Base-by-base conservation (phyloP, 2,329 filamentous ascomycete genomes). In the Sarocladiaceae sp. region DNA sequence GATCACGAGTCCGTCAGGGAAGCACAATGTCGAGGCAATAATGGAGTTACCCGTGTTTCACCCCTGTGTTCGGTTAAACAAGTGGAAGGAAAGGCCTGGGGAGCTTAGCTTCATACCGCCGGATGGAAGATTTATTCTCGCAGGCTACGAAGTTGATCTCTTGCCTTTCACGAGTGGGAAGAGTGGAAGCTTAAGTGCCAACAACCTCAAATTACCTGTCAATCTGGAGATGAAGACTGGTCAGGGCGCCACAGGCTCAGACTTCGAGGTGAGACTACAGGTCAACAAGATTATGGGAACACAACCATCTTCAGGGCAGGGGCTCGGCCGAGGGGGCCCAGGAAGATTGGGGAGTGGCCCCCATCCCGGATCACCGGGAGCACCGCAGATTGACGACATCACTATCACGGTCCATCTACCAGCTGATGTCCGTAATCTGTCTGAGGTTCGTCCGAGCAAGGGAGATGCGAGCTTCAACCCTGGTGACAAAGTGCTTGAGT, bases 21-120 rank as follows among this genome's bases (percentile, higher is more conserved):
- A 82, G 51, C 83, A 86, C 57, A 83, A 83, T 42, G 73, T 96
- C 40, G 75, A 71, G 13, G 80, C 77, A 50, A 76, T 90, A 27
- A 80, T 98, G 61, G 84, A 94, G 51, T 70, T 95, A 2, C 93
- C 91, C 1, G 89, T 96, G 1, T 98, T 98, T 55, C 93, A 98
- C 60, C 93, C 93, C 0, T 97, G 93, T 56, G 93, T 98, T 7
- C 77, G 93, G 15, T 70, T 98, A 3, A 85, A 84, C n/a, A 77
- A 82, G 50, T 98, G 93, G 93, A 83, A 83, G 54, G 88, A 95
- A 55, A 78, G 80, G 45, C 88, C 90, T 0, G 93, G 93, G 3
- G 86, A 95, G 51, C 71, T 98, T n/a, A 95, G 88, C 58, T 98
- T 98, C 57, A 80, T 98, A 11, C 93, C 93, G 2, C 93, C 93